These are phyloP conservation scores for Pseudonectria foliicola DNA, from an alignment of 2,329 filamentous ascomycete genomes.

Conservation along the genomic window DNA sequence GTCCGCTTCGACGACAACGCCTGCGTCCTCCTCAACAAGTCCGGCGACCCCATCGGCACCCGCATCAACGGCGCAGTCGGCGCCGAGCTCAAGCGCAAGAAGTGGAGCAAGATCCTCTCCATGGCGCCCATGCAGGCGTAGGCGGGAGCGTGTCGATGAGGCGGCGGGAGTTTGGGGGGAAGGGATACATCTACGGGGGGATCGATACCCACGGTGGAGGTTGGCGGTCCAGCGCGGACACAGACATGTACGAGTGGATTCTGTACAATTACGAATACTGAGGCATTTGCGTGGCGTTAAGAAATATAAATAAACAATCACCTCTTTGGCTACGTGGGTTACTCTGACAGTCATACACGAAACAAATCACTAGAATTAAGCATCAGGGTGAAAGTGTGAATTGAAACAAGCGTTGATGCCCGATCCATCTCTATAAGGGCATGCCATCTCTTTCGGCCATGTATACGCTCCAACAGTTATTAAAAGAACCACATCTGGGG, in stretches of 20 bases:
- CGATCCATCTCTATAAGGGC: not conserved
- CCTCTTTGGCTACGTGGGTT: conserved; percentile 16
- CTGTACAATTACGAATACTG: conserved; percentile 27
- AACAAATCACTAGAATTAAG: too few relatives aligned
- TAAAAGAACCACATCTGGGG: conserved; percentile 2
- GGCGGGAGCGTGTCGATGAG: conserved; percentile 3
- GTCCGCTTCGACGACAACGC: conserved; percentile 97
- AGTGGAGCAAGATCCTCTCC: conserved; percentile 98
- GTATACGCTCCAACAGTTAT: not conserved
- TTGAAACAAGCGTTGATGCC: not conserved
- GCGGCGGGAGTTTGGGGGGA: conserved; percentile 1
- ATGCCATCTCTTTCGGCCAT: too few relatives aligned
- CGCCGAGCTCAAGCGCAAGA: conserved; percentile 78
- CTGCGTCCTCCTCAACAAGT: conserved; percentile 94
- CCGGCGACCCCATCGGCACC: conserved; percentile 88
- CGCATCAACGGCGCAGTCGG: conserved; percentile 90
- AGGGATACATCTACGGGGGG: conserved; percentile 3
- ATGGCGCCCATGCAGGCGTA: conserved; percentile 70
- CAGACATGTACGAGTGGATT: conserved; percentile 19
- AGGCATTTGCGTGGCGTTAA: conserved; percentile 31
- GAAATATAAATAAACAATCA: conserved; percentile 18
- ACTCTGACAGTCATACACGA: not conserved
- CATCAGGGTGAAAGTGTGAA: too few relatives aligned
- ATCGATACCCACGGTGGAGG: too few relatives aligned
- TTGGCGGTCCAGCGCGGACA: not conserved